A percentile compares a stretch with the other conserved stretches of the same genome.
Evolutionary conservation across 192 early-diverging fungal species (phyloP).

Genomic region (Lunasporangiospora selenospora): DNA sequence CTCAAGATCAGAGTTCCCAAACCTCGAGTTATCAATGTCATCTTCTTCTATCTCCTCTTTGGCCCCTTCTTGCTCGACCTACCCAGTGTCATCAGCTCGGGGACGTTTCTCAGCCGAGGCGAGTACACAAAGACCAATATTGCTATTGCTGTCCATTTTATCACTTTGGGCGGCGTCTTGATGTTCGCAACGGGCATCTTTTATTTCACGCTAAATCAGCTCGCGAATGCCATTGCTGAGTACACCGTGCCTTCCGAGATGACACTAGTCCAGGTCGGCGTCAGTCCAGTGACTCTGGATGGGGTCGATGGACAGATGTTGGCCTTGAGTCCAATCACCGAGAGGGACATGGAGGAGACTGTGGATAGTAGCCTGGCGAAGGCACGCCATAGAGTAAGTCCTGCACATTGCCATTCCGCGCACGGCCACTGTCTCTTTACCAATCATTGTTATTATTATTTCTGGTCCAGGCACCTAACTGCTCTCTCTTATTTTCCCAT

Average conservation of each 20-base stretch:
- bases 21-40: conserved; percentile 28
- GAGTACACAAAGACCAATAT: conserved; percentile 39
- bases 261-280: conserved; percentile 18
- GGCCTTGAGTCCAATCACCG: conserved; percentile 27
- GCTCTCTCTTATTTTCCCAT: neutral
- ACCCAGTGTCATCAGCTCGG: conserved; percentile 46
- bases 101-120: conserved; percentile 35
- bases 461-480: no score
- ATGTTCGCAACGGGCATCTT: conserved; percentile 25
- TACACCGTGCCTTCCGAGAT: conserved; percentile 42
- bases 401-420: no score
- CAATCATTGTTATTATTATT: no score
- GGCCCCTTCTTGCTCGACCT: conserved; percentile 42
- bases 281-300: neutral
- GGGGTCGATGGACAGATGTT: conserved; percentile 10
- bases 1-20: conserved; percentile 28
- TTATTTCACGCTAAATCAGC: conserved; percentile 34
- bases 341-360: conserved; percentile 17
- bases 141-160: conserved; percentile 37
- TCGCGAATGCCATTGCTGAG: conserved; percentile 32
- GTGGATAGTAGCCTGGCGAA: conserved; percentile 37
- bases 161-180: conserved; percentile 30
- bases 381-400: conserved; percentile 32
- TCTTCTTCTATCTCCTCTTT: conserved; percentile 36
- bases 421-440: no score